These are phyloP conservation scores for Aphanomyces stellatus DNA, from an alignment of 352 stramenopile genomes.

Conservation along the genomic window DNA sequence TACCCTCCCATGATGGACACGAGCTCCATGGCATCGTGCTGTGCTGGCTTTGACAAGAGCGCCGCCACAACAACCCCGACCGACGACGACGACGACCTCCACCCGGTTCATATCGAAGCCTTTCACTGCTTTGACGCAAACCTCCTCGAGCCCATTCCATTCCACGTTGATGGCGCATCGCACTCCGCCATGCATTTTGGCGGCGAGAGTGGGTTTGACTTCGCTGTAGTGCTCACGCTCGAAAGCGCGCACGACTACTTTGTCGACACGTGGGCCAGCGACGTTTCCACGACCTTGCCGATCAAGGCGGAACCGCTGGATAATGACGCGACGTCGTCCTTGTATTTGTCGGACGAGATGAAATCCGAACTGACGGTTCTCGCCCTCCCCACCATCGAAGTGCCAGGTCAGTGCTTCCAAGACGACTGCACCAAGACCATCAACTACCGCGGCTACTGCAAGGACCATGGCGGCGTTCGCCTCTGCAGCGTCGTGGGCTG, in stretches of 20 bases:
- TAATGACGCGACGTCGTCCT: too few relatives aligned
- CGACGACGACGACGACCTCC: not conserved
- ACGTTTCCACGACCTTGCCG: not conserved
- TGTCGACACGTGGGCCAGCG: not conserved
- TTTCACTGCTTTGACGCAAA: conserved; percentile 2
- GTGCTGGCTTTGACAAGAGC: too few relatives aligned
- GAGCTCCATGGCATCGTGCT: too few relatives aligned
- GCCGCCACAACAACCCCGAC: too few relatives aligned
- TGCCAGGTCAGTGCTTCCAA: conserved; percentile 10
- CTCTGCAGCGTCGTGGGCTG: conserved; percentile 16
- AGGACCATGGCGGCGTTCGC: conserved; percentile 16
- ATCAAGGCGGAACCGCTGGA: not conserved
- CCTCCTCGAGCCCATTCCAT: not conserved
- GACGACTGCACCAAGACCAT: conserved; percentile 63
- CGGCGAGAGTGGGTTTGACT: not conserved
- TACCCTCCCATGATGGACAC: too few relatives aligned
- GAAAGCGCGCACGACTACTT: not conserved
- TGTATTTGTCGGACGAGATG: too few relatives aligned
- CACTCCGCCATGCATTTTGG: not conserved
- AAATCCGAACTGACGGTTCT: too few relatives aligned
- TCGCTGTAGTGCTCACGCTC: not conserved
- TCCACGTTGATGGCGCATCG: not conserved
- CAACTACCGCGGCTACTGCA: conserved; percentile 38
- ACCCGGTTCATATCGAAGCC: not conserved
- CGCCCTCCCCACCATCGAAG: too few relatives aligned